Base-by-base conservation (phyloP, 257 asterid genomes). In the Capsicum baccatum region DNA sequence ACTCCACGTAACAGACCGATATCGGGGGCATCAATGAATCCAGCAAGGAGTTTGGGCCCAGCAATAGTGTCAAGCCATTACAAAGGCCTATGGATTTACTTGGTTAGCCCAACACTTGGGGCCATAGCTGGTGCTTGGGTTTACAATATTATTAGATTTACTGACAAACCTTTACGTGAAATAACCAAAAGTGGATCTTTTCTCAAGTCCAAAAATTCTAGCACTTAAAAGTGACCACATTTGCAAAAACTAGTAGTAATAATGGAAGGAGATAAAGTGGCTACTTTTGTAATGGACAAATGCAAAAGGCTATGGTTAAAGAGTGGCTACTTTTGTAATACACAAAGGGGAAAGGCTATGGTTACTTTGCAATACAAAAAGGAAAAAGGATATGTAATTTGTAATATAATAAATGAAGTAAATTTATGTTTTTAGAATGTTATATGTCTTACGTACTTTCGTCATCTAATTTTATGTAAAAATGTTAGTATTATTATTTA, bases 1-100 rank as follows among this genome's bases (percentile, higher is more conserved):
- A 39, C 44, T 39, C 44, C 44, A 39, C 44, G 44, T 39, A 3
- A 39, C 89, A 94, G 98, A 86, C 93, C 98, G 1, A 90, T 95
- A 13, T 92, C 98, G 0, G 98, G 98, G 64, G 98, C 98, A 33
- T 95, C 98, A n/a, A 95, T 95, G 98, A 95, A 95, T 73, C 98
- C 98, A 78, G 97, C 98, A 81, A 91, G 98, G 86, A 93, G 96
- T 89, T 88, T 95, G 50, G 98, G 98, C 17, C 98, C 98, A 56
- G 97, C 98, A 21, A 88, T 95, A 21, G 98, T 92, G 0, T 92
- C 96, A 10, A 86, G 59, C 83, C 78, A 89, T 0, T 95, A 83
- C 87, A 83, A 48, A 14, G 92, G 96, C 1, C 47, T 95, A 63
- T 95, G 98, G 98, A 90, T 95, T 50, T 95, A 95, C 78, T 52